These are phyloP conservation scores for Polygonum aviculare DNA, from an alignment of 148 eudicot species.

Conservation along the genomic window DNA sequence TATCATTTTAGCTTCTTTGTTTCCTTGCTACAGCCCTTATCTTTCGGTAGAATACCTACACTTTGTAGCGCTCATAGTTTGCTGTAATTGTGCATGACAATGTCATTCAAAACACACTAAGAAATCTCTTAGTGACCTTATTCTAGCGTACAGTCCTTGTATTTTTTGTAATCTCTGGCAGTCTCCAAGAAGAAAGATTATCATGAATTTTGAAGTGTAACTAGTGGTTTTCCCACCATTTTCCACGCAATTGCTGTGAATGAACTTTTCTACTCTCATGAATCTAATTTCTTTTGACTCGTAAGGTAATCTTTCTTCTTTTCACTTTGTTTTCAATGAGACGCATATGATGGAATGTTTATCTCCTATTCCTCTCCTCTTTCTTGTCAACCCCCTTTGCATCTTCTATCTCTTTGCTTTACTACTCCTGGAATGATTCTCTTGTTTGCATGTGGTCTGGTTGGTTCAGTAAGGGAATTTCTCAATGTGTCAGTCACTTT, in stretches of 20 bases:
- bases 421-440: neutral
- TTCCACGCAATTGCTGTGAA: neutral
- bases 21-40: neutral
- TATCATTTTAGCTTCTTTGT: too few species aligned
- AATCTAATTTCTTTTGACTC: neutral
- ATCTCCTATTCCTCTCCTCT: neutral
- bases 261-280: neutral
- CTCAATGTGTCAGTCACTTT: neutral
- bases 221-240: neutral
- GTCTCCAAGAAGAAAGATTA: neutral
- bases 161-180: neutral
- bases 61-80: neutral
- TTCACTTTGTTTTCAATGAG: neutral
- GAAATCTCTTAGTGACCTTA: neutral
- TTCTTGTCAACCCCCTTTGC: neutral
- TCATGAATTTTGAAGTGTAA: neutral
- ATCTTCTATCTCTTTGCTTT: neutral
- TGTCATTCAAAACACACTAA: neutral
- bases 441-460: neutral
- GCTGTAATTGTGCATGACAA: neutral
- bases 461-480: neutral
- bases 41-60: neutral
- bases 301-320: neutral
- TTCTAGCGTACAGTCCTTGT: neutral
- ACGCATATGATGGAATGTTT: neutral